A percentile compares a stretch with the other conserved stretches of the same genome.
Conservation (phyloP, 495 filamentous ascomycete genomes). For the Cetradonia linearis region DNA sequence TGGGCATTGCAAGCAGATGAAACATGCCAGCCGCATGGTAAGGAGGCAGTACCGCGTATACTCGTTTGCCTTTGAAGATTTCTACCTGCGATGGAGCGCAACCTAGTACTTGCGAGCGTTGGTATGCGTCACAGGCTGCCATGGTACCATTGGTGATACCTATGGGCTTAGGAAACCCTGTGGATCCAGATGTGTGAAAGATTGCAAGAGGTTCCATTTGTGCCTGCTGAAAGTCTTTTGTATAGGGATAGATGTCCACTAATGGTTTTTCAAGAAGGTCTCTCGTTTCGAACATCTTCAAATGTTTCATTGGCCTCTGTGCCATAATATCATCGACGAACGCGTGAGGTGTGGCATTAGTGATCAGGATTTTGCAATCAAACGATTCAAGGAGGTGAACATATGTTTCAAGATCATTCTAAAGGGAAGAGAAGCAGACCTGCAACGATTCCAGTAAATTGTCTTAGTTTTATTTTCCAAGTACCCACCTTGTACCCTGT, state of each 20-base stretch:
- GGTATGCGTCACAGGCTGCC: constrained; percentile 32
- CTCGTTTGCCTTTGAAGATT: constrained; percentile 18
- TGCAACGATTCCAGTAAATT: too few species aligned
- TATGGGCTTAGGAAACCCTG: constrained; percentile 46
- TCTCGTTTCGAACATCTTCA: constrained; percentile 24
- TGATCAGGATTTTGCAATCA: constrained; percentile 32
- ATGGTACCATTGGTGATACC: constrained; percentile 38
- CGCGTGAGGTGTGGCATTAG: constrained; percentile 20
- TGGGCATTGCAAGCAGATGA: background rate
- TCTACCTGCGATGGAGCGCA: constrained; percentile 13
- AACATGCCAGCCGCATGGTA: constrained; percentile 10
- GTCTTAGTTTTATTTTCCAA: too few species aligned
- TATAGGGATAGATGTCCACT: constrained; percentile 19
- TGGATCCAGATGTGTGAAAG: constrained; percentile 53
- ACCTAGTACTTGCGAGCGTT: background rate
- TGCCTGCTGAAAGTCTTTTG: constrained; percentile 28
- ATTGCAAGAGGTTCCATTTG: constrained; percentile 37
- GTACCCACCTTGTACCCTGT: constrained; percentile 32
- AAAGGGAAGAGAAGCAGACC: constrained; percentile 33
- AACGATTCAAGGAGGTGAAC: constrained; percentile 32
- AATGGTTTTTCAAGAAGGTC: constrained; percentile 23
- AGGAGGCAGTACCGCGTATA: constrained; percentile 13
- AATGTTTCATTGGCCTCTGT: constrained; percentile 19
- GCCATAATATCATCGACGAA: constrained; percentile 25
- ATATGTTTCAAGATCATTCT: constrained; percentile 35